These are phyloP conservation scores for Daedaleopsis sinensis DNA, from an alignment of 768 basidiomycete species.

Conservation along the genomic window DNA sequence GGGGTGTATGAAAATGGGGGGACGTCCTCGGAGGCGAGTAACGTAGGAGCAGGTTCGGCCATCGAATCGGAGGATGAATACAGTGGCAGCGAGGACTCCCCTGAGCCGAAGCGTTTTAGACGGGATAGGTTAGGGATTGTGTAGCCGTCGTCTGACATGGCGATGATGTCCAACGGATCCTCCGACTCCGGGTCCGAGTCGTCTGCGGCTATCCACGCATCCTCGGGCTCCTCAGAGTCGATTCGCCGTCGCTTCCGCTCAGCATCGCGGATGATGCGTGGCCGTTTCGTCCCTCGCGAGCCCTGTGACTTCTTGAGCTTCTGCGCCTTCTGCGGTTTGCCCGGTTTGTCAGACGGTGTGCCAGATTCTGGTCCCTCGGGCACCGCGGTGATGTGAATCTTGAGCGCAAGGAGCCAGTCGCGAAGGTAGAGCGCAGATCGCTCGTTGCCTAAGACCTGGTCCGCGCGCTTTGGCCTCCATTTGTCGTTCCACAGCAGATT, in stretches of 20 bases:
- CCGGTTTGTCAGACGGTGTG: neutral
- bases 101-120: neutral
- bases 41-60: conserved; percentile 1
- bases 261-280: conserved; percentile 60
- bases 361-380: neutral
- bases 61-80: neutral
- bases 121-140: conserved; percentile 1
- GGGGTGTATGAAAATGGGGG: conserved; percentile 14
- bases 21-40: neutral
- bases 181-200: conserved; percentile 27
- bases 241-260: conserved; percentile 57
- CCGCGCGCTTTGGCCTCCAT: conserved; percentile 74
- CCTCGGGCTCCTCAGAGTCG: conserved; percentile 53
- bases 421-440: conserved; percentile 68
- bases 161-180: conserved; percentile 39
- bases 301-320: conserved; percentile 28
- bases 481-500: conserved; percentile 69
- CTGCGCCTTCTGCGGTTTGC: conserved; percentile 18
- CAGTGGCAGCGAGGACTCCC: neutral
- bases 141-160: conserved; percentile 23
- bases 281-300: conserved; percentile 54
- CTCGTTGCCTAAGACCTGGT: conserved; percentile 81
- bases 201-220: conserved; percentile 60
- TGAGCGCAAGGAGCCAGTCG: conserved; percentile 78
- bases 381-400: conserved; percentile 45